Evolutionary conservation across 768 basidiomycete genomes (phyloP), one percentile per base, ranked within the genome.

Genomic region (Mrakia frigida): DNA sequence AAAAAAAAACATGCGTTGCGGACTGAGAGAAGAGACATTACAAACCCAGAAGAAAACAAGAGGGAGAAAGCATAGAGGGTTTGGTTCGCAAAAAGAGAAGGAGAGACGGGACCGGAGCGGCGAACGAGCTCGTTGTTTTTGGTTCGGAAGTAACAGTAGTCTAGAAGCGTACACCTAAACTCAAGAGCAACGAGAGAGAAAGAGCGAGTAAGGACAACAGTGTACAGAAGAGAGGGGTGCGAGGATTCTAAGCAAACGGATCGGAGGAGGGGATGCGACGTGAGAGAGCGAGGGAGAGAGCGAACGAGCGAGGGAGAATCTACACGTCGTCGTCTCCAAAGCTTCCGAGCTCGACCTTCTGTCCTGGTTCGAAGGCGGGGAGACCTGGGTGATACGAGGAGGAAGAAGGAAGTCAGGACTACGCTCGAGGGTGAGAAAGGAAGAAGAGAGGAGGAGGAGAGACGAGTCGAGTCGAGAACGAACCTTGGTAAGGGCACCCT

Each of bases 321-420:
- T 70, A 70, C 69, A 94, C 88, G 83, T 97, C 94, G 83, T 95
- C 94, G 90, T 92, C 92, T 70, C 87, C 88, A 78, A 94, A 87
- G 81, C 91, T 88, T 77, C 95, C 92, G 86, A 83, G 76, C 68
- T 93, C 90, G 37, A 99, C 94, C 85, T 98, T 96, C 86, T 98
- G 94, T 74, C 97, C 97, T 2, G 97, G 96, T 83, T 96, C 92
- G 86, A 99, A 98, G 18, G 96, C 93, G 65, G 97, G 97, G 39
- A 98, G 87, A 80, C 97, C 96, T 98, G 60, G 41, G 18, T 39
- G 53, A 33, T 63, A 41, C 9, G 50, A 33, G 18, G 21, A 39
- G 50, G 23, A 13, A 35, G 16, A 35, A 53, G 35, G 60, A 25
- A 39, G 11, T n/a, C 60, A 56, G 72, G 18, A 21, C 2, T 25